phyloP scores from a whole-genome alignment of 257 asterid species.

The Solanum clarkiae region DNA sequence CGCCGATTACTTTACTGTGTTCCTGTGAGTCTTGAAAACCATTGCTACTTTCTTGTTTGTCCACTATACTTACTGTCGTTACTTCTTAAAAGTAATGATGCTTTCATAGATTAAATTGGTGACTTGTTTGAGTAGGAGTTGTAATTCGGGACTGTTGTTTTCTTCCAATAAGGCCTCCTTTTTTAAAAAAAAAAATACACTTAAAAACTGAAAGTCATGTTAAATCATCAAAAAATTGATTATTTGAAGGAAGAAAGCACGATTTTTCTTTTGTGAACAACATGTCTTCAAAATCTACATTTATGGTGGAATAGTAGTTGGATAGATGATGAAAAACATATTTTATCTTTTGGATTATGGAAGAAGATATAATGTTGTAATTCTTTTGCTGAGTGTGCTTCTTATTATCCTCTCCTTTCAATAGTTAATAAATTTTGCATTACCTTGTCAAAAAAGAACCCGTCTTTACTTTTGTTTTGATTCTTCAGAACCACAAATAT shows the following conservation, averaged over 20 bases:
- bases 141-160: not conserved
- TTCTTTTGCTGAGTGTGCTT: not conserved
- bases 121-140: not conserved
- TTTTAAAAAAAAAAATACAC: not conserved
- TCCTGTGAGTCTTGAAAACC: slow-evolving; percentile 41
- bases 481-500: not conserved
- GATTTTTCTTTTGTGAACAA: not conserved
- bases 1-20: slow-evolving; percentile 71
- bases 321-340: not conserved
- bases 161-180: not conserved
- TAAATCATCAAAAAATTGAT: not conserved
- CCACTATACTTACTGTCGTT: not conserved
- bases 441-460: not conserved
- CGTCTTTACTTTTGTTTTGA: not conserved
- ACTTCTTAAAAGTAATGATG: not conserved
- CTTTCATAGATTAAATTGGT: not conserved
- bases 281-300: not conserved
- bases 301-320: not conserved
- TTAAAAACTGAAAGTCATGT: not conserved
- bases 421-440: too few relatives aligned
- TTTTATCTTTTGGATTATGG: not conserved
- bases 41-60: not conserved
- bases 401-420: not conserved
- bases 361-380: not conserved
- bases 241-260: not conserved